Conservation (phyloP, 768 basidiomycete genomes). For the Podaxis pistillaris region DNA sequence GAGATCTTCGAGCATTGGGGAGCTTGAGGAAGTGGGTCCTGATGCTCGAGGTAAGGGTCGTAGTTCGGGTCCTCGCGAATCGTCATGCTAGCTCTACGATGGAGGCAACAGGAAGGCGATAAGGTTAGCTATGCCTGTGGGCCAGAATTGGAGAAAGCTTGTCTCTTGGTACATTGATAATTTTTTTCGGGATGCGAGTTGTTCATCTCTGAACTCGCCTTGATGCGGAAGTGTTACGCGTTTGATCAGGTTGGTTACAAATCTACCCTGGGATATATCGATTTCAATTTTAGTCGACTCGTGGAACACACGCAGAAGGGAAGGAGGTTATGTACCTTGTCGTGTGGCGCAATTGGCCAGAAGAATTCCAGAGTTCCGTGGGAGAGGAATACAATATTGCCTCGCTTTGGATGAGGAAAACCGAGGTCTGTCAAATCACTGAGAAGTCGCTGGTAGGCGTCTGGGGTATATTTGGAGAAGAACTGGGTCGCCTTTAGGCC, state of each 20-base stretch:
- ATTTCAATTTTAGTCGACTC: background rate
- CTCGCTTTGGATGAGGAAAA: constrained; percentile 37
- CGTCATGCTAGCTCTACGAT: constrained; percentile 15
- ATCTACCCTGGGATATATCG: background rate
- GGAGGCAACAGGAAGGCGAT: background rate
- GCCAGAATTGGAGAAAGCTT: background rate
- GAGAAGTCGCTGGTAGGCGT: constrained; percentile 27
- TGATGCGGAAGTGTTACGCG: constrained; percentile 8
- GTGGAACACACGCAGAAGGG: background rate
- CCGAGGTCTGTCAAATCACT: constrained; percentile 35
- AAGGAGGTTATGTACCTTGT: constrained; percentile 20
- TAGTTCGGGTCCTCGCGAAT: constrained; percentile 14
- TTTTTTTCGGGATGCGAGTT: constrained; percentile 16
- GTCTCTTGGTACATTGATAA: constrained; percentile 30
- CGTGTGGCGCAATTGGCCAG: constrained; percentile 21
- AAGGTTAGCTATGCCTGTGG: constrained; percentile 4
- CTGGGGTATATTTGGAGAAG: constrained; percentile 27
- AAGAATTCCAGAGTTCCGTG: constrained; percentile 30
- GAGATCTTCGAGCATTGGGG: background rate
- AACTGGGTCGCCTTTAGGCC: constrained; percentile 35
- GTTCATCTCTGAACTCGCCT: constrained; percentile 3
- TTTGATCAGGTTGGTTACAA: constrained; percentile 8
- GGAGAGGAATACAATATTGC: constrained; percentile 30
- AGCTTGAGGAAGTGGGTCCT: background rate
- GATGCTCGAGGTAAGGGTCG: background rate